phyloP scores from a whole-genome alignment of 1,284 basidiomycete genomes.

The Ceratobasidium sp. region DNA sequence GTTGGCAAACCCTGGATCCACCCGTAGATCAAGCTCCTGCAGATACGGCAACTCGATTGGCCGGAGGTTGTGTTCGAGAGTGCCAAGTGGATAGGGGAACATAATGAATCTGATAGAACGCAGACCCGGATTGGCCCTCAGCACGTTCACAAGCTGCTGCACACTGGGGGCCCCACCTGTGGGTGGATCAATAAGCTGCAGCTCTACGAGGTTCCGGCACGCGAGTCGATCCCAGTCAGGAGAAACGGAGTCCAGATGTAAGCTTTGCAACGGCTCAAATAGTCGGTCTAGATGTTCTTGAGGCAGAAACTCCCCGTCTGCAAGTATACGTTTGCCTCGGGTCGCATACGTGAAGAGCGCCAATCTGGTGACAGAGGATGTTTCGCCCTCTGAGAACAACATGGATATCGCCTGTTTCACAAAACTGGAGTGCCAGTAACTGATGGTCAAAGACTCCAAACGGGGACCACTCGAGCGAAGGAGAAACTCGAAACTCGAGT shows the following conservation, averaged over 20 bases:
- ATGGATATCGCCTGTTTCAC: not conserved
- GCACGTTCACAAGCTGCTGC: not conserved
- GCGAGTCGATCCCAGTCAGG: conserved; percentile 22
- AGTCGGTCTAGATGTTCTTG: not conserved
- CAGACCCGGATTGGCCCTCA: not conserved
- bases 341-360: not conserved
- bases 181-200: conserved; percentile 20
- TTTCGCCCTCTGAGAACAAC: not conserved
- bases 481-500: not conserved
- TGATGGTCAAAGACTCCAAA: conserved; percentile 19
- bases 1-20: not conserved
- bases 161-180: not conserved
- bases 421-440: not conserved
- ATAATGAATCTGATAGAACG: conserved; percentile 1
- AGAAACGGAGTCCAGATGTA: conserved; percentile 12
- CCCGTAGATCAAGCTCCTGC: not conserved
- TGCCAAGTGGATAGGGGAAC: not conserved
- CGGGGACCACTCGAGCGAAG: conserved; percentile 11
- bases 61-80: not conserved
- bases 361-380: not conserved
- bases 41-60: not conserved
- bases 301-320: not conserved
- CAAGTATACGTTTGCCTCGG: not conserved
- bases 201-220: conserved; percentile 31
- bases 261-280: not conserved